A percentile compares a stretch with the other conserved stretches of the same genome.
phyloP scores from a whole-genome alignment of 108 stramenopile genomes.

The Licmophora abbreviata region DNA sequence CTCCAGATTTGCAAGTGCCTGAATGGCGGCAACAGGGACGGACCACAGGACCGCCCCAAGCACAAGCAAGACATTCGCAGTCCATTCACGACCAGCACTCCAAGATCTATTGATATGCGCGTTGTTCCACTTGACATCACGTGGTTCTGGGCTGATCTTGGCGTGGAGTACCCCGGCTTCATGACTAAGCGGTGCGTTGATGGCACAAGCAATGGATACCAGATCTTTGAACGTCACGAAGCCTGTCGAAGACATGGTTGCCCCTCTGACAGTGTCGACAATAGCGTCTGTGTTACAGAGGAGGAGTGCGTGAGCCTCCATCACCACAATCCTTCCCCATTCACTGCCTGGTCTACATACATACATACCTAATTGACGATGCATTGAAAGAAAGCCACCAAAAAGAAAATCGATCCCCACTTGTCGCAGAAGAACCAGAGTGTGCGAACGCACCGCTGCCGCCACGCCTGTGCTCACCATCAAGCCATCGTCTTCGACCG shows the following conservation, averaged over 20 bases:
- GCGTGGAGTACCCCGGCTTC: slow-evolving; percentile 58
- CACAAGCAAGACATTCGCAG: slow-evolving; percentile 53
- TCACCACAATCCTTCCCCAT: no score
- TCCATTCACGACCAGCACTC: slow-evolving; percentile 39
- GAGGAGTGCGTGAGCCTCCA: no score
- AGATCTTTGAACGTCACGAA: slow-evolving; percentile 88
- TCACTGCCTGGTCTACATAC: no score
- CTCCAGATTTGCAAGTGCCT: slow-evolving; percentile 56
- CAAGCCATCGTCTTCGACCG: slow-evolving; percentile 22
- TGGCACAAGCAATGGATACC: slow-evolving; percentile 59
- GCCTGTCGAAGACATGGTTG: slow-evolving; percentile 80
- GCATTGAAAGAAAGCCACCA: slow-evolving; percentile 10
- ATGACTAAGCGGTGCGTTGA: slow-evolving; percentile 55
- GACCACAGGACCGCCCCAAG: slow-evolving; percentile 83
- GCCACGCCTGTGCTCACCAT: slow-evolving; percentile 15
- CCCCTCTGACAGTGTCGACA: slow-evolving; percentile 55
- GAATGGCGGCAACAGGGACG: slow-evolving; percentile 76
- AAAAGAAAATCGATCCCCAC: slow-evolving; percentile 27
- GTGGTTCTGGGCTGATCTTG: slow-evolving; percentile 73
- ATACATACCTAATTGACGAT: slow-evolving; percentile 8
- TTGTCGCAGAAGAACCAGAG: slow-evolving; percentile 12
- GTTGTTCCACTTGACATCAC: slow-evolving; percentile 84
- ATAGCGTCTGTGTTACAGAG: slow-evolving; percentile 36
- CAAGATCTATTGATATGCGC: slow-evolving; percentile 41
- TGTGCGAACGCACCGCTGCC: slow-evolving; percentile 14